Evolutionary conservation across 1,284 basidiomycete species (phyloP).

Genomic region (Cronartium quercuum): DNA sequence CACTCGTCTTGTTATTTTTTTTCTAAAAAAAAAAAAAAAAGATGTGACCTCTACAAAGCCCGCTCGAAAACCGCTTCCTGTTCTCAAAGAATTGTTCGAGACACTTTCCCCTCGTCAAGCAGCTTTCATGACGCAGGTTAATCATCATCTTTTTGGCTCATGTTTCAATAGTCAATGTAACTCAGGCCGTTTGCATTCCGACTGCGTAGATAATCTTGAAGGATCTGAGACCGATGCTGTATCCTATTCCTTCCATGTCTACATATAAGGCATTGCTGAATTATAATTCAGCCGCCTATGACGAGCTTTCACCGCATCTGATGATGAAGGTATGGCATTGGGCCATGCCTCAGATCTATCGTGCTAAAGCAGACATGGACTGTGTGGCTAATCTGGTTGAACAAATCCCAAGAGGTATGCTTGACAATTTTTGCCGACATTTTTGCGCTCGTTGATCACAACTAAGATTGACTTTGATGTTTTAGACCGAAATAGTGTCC

Average conservation of each 20-base stretch:
- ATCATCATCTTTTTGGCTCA: neutral
- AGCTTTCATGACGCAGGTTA: conserved; percentile 30
- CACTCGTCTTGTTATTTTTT: neutral
- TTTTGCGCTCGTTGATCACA: neutral
- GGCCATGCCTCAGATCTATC: conserved; percentile 58
- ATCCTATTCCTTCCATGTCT: conserved; percentile 56
- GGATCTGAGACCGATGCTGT: conserved; percentile 69
- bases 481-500: conserved; percentile 31
- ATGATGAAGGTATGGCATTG: conserved; percentile 69
- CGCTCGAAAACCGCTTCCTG: neutral
- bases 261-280: conserved; percentile 52
- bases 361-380: conserved; percentile 58
- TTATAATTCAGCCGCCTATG: conserved; percentile 58
- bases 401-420: conserved; percentile 41
- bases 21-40: neutral
- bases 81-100: conserved; percentile 10
- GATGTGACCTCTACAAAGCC: neutral
- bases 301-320: conserved; percentile 57
- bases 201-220: conserved; percentile 71
- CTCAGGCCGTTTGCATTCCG: conserved; percentile 49
- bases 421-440: neutral
- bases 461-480: neutral
- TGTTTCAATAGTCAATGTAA: neutral
- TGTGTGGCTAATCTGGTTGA: conserved; percentile 59
- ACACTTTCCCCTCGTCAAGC: conserved; percentile 6